A percentile compares a stretch with the other conserved stretches of the same genome.
Conservation (phyloP, 768 basidiomycete genomes). For the Mycena indigotica region DNA sequence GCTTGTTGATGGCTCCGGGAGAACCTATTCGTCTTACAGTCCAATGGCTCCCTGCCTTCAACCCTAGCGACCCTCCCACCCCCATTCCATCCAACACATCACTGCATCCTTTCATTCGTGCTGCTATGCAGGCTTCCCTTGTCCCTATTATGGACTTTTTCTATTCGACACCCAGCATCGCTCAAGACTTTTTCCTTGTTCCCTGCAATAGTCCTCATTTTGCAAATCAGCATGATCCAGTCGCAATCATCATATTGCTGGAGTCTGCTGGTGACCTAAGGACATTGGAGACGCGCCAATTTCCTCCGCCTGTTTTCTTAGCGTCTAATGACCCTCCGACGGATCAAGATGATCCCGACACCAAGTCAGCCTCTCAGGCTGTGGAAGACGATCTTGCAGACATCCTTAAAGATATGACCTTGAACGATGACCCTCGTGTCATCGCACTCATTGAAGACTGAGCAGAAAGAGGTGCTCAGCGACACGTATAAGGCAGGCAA, state of each 20-base stretch:
- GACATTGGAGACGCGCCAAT: conserved; percentile 63
- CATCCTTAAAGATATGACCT: conserved; percentile 42
- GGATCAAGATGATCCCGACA: conserved; percentile 10
- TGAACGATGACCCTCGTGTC: conserved; percentile 39
- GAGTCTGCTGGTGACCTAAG: conserved; percentile 52
- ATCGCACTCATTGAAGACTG: no score
- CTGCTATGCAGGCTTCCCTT: conserved; percentile 67
- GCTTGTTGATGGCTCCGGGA: conserved; percentile 44
- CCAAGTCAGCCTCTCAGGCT: conserved; percentile 22
- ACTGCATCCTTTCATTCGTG: conserved; percentile 53
- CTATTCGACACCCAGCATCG: conserved; percentile 58
- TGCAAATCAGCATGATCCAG: conserved; percentile 64
- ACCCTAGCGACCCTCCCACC: conserved; percentile 50
- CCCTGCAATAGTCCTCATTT: conserved; percentile 74
- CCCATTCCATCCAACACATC: conserved; percentile 34
- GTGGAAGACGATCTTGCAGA: conserved; percentile 43
- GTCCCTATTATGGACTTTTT: conserved; percentile 50
- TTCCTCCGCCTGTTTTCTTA: conserved; percentile 61
- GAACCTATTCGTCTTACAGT: conserved; percentile 65
- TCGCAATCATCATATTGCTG: conserved; percentile 63
- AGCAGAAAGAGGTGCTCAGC: no score
- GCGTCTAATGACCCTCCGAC: conserved; percentile 7
- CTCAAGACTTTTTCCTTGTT: conserved; percentile 82
- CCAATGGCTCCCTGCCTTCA: conserved; percentile 69
- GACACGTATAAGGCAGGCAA: no score